Percentiles rank a stretch among this genome's conserved stretches.
Evolutionary conservation across 2,329 filamentous ascomycete genomes (phyloP).

Genomic region (Didymella pinodella): DNA sequence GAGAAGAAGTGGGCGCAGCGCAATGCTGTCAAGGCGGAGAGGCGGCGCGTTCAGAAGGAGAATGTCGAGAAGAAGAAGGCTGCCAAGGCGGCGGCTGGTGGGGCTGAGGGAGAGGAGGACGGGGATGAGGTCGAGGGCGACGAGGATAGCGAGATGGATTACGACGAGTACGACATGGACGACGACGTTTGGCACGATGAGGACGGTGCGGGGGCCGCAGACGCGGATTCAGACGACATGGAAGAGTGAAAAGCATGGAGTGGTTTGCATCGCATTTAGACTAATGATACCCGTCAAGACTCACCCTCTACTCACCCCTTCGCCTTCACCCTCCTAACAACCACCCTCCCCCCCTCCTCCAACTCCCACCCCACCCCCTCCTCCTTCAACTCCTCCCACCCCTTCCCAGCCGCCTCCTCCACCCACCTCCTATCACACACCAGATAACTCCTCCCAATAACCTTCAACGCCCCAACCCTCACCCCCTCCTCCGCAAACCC

Average conservation of each 20-base stretch:
- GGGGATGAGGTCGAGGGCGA: conserved; percentile 60
- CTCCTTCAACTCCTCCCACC: conserved; percentile 75
- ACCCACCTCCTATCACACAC: conserved; percentile 71
- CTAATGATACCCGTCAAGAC: conserved; percentile 46
- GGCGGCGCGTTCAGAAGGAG: conserved; percentile 82
- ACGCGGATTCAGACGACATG: conserved; percentile 56
- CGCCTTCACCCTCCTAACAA: conserved; percentile 72
- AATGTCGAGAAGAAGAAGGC: conserved; percentile 89
- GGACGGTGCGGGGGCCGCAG: conserved; percentile 31
- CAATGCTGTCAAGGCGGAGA: conserved; percentile 79
- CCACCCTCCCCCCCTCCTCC: conserved; percentile 70
- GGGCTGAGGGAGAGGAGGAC: conserved; percentile 41
- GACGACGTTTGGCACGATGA: conserved; percentile 63
- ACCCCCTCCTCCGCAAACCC: conserved; percentile 81
- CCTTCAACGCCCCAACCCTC: conserved; percentile 80
- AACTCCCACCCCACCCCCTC: conserved; percentile 87
- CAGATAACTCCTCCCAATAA: conserved; percentile 83
- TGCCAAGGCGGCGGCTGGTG: conserved; percentile 57
- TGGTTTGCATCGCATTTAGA: conserved; percentile 4
- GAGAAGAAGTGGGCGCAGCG: conserved; percentile 84
- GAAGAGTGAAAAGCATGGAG: conserved; percentile 48
- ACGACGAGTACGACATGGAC: conserved; percentile 59
- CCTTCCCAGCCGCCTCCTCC: conserved; percentile 70
- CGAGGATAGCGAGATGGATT: conserved; percentile 59
- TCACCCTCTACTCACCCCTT: conserved; percentile 17